Percentiles rank a stretch among this genome's conserved stretches.
Conservation (phyloP, 2,329 filamentous ascomycete species). For the Aotearoamyces nothofagi region DNA sequence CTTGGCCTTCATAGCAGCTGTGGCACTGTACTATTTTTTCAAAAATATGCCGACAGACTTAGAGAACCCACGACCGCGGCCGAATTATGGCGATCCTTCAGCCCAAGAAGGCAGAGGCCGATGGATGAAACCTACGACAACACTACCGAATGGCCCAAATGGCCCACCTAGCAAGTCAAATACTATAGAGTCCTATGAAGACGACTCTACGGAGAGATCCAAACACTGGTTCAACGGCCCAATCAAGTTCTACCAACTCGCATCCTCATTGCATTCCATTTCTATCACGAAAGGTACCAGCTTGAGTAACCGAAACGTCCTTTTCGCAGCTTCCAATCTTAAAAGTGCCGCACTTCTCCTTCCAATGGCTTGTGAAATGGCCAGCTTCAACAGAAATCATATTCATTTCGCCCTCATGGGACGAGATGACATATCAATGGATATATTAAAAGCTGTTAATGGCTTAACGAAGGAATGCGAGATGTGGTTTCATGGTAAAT, state of each 20-base stretch:
- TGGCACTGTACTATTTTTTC: constrained; percentile 47
- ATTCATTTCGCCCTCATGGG: constrained; percentile 77
- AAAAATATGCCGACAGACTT: constrained; percentile 43
- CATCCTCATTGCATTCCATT: constrained; percentile 44
- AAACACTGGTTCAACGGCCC: constrained; percentile 49
- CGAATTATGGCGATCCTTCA: constrained; percentile 20
- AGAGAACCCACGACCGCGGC: constrained; percentile 15
- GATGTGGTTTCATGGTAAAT: constrained; percentile 31
- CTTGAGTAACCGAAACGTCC: constrained; percentile 48
- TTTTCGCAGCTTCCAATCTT: constrained; percentile 66
- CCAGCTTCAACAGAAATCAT: constrained; percentile 45
- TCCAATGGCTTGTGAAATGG: constrained; percentile 82
- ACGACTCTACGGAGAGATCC: constrained; percentile 12
- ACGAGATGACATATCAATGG: constrained; percentile 51
- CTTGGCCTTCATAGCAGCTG: constrained; percentile 28
- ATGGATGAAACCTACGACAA: not conserved
- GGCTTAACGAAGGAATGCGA: constrained; percentile 59
- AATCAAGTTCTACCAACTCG: constrained; percentile 53
- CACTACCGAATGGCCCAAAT: not conserved
- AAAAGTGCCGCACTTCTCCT: constrained; percentile 58
- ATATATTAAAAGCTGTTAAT: constrained; percentile 61
- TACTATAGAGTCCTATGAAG: constrained; percentile 2
- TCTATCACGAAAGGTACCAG: constrained; percentile 34
- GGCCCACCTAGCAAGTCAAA: constrained; percentile 3
- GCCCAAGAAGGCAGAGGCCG: not conserved